phyloP scores from a whole-genome alignment of 306 rosid species.

The Coriaria nepalensis region DNA sequence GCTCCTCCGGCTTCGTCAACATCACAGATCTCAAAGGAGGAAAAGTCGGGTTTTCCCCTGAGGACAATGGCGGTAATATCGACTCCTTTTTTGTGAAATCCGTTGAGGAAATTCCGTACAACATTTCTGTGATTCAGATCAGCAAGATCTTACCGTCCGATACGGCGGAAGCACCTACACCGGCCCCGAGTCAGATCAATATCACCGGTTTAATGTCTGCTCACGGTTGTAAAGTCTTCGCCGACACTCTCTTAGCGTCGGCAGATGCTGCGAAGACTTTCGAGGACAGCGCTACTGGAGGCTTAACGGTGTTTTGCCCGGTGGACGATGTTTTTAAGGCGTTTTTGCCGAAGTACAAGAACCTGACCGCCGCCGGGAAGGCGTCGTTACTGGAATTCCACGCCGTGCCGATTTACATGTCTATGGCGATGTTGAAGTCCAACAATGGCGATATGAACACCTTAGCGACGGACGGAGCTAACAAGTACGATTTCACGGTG shows the following conservation, averaged over 20 bases:
- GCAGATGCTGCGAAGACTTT: slow-evolving; percentile 31
- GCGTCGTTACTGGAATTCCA: slow-evolving; percentile 50
- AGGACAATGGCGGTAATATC: slow-evolving; percentile 36
- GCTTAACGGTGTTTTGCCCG: slow-evolving; percentile 71
- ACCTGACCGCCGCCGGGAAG: slow-evolving; percentile 43
- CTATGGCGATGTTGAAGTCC: slow-evolving; percentile 40
- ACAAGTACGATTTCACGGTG: slow-evolving; percentile 50
- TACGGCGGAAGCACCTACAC: slow-evolving; percentile 57
- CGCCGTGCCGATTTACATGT: slow-evolving; percentile 51
- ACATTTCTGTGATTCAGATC: slow-evolving; percentile 63
- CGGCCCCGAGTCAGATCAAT: slow-evolving; percentile 45
- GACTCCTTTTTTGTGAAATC: slow-evolving; percentile 50
- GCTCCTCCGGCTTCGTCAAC: slow-evolving; percentile 64
- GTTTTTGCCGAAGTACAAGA: slow-evolving; percentile 56
- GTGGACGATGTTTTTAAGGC: slow-evolving; percentile 47
- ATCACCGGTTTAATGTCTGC: slow-evolving; percentile 50
- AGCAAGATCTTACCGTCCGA: slow-evolving; percentile 43
- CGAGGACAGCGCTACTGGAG: slow-evolving; percentile 36
- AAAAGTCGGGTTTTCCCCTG: slow-evolving; percentile 56
- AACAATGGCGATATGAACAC: slow-evolving; percentile 55
- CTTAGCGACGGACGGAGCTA: slow-evolving; percentile 74
- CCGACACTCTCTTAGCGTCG: slow-evolving; percentile 33
- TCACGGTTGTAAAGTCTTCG: slow-evolving; percentile 62
- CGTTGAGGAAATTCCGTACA: slow-evolving; percentile 50
- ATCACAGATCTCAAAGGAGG: slow-evolving; percentile 74